phyloP scores from a whole-genome alignment of 2,329 filamentous ascomycete genomes.

The Penicillium sp. region DNA sequence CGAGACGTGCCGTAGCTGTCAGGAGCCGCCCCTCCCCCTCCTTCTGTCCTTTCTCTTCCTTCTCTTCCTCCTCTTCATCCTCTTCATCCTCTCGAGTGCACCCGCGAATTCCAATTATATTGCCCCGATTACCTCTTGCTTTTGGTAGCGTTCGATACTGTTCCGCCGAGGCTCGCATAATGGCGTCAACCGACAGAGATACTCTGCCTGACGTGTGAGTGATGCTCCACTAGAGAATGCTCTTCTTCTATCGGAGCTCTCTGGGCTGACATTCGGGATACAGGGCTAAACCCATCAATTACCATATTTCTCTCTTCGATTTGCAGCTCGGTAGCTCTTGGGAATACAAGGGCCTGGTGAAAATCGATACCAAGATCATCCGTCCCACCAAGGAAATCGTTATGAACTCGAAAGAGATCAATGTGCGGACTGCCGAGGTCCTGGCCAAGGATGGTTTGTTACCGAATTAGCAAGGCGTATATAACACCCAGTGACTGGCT shows the following conservation, averaged over 20 bases:
- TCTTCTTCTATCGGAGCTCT: not conserved
- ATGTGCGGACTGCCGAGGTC: slow-evolving; percentile 59
- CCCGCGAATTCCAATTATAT: slow-evolving; percentile 12
- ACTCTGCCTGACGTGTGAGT: slow-evolving; percentile 45
- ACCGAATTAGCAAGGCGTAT: not conserved
- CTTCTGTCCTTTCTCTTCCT: slow-evolving; percentile 29
- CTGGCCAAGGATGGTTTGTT: slow-evolving; percentile 33
- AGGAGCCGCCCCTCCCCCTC: slow-evolving; percentile 24
- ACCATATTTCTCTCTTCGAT: slow-evolving; percentile 74
- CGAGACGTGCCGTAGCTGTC: slow-evolving; percentile 26
- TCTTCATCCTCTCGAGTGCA: slow-evolving; percentile 16
- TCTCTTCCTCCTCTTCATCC: slow-evolving; percentile 20
- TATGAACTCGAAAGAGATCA: slow-evolving; percentile 80
- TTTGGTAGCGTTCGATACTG: slow-evolving; percentile 32
- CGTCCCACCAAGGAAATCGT: slow-evolving; percentile 70
- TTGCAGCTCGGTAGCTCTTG: slow-evolving; percentile 68
- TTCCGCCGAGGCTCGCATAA: slow-evolving; percentile 41
- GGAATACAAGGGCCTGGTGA: slow-evolving; percentile 80
- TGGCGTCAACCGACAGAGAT: slow-evolving; percentile 44
- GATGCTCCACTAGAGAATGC: not conserved
- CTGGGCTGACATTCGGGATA: not conserved
- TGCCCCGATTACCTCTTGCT: slow-evolving; percentile 15
- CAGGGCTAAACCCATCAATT: slow-evolving; percentile 78
- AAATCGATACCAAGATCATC: slow-evolving; percentile 69
- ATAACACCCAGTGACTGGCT: not conserved